Conservation (phyloP, 2,329 filamentous ascomycete species). For the Talaromyces verruculosus region DNA sequence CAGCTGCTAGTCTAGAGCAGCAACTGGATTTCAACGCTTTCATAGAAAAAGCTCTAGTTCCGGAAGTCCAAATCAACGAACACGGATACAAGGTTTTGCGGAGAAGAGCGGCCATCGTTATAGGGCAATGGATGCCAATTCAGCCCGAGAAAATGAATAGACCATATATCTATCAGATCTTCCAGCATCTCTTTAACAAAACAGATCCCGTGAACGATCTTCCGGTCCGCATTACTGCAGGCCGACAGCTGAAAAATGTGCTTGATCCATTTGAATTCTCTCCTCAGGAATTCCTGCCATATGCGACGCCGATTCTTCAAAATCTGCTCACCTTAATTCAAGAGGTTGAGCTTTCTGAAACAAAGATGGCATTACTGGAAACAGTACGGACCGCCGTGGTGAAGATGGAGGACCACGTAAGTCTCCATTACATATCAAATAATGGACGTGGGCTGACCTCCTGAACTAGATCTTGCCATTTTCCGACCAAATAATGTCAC, state of each 20-base stretch:
- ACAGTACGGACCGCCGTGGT: conserved; percentile 79
- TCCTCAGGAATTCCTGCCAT: conserved; percentile 71
- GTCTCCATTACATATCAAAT: conserved; percentile 21
- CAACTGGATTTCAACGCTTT: conserved; percentile 82
- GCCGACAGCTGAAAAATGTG: conserved; percentile 75
- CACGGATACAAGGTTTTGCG: conserved; percentile 77
- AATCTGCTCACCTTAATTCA: conserved; percentile 75
- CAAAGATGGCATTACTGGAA: conserved; percentile 84
- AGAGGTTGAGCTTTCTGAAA: conserved; percentile 78
- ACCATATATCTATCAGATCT: conserved; percentile 81
- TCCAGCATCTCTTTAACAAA: conserved; percentile 77
- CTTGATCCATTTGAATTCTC: conserved; percentile 83
- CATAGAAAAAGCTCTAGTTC: conserved; percentile 69
- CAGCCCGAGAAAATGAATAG: conserved; percentile 68
- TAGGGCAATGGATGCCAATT: conserved; percentile 86
- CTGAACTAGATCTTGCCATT: conserved; percentile 56
- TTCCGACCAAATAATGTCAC: conserved; percentile 76
- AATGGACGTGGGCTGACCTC: not conserved
- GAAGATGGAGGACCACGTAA: conserved; percentile 72
- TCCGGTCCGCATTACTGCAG: conserved; percentile 88
- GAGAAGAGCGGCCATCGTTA: conserved; percentile 80
- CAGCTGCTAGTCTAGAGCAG: conserved; percentile 72
- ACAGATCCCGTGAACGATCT: conserved; percentile 80
- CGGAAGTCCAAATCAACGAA: conserved; percentile 70
- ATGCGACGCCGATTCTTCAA: conserved; percentile 69